A percentile compares a stretch with the other conserved stretches of the same genome.
Conservation (phyloP, 352 stramenopile species). For the Pythium sukuiense region DNA sequence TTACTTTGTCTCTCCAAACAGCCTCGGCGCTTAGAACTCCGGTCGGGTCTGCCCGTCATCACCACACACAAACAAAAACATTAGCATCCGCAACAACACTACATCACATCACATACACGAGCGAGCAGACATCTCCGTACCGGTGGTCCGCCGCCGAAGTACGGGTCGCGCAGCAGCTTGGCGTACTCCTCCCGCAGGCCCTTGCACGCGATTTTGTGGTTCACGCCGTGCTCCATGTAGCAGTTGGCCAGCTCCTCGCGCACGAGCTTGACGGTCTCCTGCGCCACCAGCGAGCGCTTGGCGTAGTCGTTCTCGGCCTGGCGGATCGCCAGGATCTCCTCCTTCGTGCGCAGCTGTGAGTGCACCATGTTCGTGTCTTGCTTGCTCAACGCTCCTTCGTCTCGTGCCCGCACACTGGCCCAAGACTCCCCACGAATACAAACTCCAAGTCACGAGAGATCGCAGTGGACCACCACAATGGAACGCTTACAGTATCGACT, state of each 20-base stretch:
- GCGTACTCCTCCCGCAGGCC: conserved; percentile 79
- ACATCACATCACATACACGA: not conserved
- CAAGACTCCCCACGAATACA: conserved; percentile 1
- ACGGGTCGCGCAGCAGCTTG: conserved; percentile 78
- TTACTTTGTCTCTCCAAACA: not conserved
- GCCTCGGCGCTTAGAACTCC: conserved; percentile 14
- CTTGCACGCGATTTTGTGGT: conserved; percentile 89
- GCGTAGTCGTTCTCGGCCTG: conserved; percentile 74
- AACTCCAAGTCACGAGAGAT: conserved; percentile 5
- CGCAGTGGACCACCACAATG: conserved; percentile 17
- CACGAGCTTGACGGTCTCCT: conserved; percentile 84
- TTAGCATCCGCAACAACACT: not conserved
- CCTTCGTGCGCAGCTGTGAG: conserved; percentile 76
- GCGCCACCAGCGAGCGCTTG: conserved; percentile 69
- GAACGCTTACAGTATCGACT: not conserved
- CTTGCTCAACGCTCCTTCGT: not conserved
- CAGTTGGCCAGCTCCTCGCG: conserved; percentile 83
- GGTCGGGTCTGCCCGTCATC: conserved; percentile 13
- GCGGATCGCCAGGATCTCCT: conserved; percentile 82
- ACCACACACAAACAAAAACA: not conserved
- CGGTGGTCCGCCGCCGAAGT: conserved; percentile 65
- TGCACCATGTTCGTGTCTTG: conserved; percentile 40
- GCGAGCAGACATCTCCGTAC: conserved; percentile 25
- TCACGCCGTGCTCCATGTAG: conserved; percentile 88
- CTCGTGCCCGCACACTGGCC: not conserved